These are phyloP conservation scores for Podaxis carcinomalis DNA, from an alignment of 768 basidiomycete species.

Conservation along the genomic window DNA sequence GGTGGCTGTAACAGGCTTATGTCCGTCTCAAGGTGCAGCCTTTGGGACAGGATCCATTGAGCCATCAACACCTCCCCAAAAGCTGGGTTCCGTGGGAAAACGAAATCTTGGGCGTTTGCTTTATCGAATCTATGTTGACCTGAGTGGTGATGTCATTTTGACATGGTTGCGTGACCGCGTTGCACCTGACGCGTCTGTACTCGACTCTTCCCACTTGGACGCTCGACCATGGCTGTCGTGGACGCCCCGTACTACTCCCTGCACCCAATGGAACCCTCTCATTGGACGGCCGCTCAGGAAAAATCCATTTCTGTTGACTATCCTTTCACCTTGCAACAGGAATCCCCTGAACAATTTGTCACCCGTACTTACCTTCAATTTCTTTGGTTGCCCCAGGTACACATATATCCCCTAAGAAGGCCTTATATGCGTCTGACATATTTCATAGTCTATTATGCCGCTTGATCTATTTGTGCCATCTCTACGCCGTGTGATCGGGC, in stretches of 20 bases:
- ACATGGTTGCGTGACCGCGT: neutral
- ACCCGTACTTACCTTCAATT: constrained; percentile 69
- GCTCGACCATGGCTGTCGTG: neutral
- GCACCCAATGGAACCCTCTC: neutral
- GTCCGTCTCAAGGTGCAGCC: no score
- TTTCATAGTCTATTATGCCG: constrained; percentile 67
- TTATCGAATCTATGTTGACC: no score
- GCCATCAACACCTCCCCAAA: no score
- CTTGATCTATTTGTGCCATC: constrained; percentile 52
- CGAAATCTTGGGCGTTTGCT: no score
- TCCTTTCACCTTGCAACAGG: constrained; percentile 44
- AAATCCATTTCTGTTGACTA: constrained; percentile 51
- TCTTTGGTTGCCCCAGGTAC: constrained; percentile 74
- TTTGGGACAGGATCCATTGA: no score
- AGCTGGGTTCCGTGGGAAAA: no score
- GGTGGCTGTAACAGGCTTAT: no score
- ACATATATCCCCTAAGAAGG: constrained; percentile 4
- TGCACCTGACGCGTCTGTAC: neutral
- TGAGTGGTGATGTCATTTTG: no score
- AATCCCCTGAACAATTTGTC: constrained; percentile 53
- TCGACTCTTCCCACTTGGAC: neutral
- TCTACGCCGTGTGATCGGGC: constrained; percentile 43
- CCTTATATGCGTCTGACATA: neutral
- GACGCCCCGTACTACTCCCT: neutral
- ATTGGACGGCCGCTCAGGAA: constrained; percentile 60